Base-by-base conservation (phyloP, 176 grass and related monocot genomes). In the Dactylis glomerata region DNA sequence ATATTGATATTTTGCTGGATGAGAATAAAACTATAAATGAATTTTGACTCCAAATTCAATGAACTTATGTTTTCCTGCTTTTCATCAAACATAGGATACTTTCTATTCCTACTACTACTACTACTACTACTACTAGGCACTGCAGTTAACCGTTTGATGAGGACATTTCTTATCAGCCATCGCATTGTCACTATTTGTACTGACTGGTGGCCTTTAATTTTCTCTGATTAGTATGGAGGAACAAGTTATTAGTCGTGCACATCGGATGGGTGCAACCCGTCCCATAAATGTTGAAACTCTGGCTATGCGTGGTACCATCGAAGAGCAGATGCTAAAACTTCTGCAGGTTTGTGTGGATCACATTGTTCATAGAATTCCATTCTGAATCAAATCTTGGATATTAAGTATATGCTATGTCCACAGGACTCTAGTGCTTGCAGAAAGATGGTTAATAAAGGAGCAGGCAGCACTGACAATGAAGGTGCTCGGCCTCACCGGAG, bases 251-350 rank as follows among this genome's bases (percentile, higher is more conserved):
- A 98, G 96, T 81, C 84, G 96, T 34, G 96, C 93, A 31, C 96
- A 98, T 88, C 81, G 96, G 65, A 95, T 95, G 96, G 96, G 96
- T 34, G 96, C 96, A 32, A 95, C 87, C 57, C 96, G 91, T 81
- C 93, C 93, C 12, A 95, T 98, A 80, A 79, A 92, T 81, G 96
- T 98, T 0, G 93, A 98, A 86, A 98, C 93, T 10, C 78, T 98
- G 81, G 89, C 91, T 46, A 98, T 98, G 96, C 83, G 81, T 76
- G 96, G 96, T 47, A 95, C 96, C 34, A 93, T 98, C 80, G 96
- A 98, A 81, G 96, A 98, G 73, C 96, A 98, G 90, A 98, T 95
- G 96, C 58, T 98, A 36, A 68, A 88, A 57, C 94, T 98, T 85
- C 68, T 98, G 33, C 87, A 95, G 93, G 93, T 93, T 52, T 68